Evolutionary conservation across 768 basidiomycete genomes (phyloP), one percentile per base, ranked within the genome.

Genomic region (Termitomyces sp.): DNA sequence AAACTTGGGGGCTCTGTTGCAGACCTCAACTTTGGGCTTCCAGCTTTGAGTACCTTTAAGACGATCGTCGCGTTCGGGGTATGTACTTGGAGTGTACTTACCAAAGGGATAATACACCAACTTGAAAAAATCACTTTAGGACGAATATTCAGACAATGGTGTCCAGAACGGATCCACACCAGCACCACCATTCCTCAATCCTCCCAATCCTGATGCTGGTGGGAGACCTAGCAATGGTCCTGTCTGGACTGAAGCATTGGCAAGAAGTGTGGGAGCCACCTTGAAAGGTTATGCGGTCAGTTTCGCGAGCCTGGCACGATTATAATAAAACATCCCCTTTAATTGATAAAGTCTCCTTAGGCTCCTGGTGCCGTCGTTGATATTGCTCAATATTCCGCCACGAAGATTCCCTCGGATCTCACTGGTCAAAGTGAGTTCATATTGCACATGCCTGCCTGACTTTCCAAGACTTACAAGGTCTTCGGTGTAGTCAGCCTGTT

Each of bases 61-160:
- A 80, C 75, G 2, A 77, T 82, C 39, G 79, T 83, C 5, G 68
- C 80, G 0, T 82, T 82, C 56, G 80, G 80, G 51, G 80, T 79
- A 58, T 31, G 71, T 67, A 5, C 22, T 49, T 22, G 9, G 23
- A 15, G 7, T 45, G 10, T 22, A 3, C 36, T 40, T 5, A 20
- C 31, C 6, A 15, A 22, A 38, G 44, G 33, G 13, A 20, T 13
- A 29, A 11, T 16, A 20, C 35, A 15, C 32, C 13, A 13, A 42
- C 23, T 35, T 7, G 49, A 9, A 64, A 9, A 64, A 66, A 1
- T 66, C 1, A 68, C 58, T 75, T 15, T 52, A 80, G 53, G 68
- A 69, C 9, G 67, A 68, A 40, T 64, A 62, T 75, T 53, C 60
- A 35, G 64, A 38, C 50, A 68, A 52, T 47, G 81, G 79, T 0